Evolutionary conservation across 495 filamentous ascomycete genomes (phyloP).

Genomic region (Pyrenopolyporus hunteri): DNA sequence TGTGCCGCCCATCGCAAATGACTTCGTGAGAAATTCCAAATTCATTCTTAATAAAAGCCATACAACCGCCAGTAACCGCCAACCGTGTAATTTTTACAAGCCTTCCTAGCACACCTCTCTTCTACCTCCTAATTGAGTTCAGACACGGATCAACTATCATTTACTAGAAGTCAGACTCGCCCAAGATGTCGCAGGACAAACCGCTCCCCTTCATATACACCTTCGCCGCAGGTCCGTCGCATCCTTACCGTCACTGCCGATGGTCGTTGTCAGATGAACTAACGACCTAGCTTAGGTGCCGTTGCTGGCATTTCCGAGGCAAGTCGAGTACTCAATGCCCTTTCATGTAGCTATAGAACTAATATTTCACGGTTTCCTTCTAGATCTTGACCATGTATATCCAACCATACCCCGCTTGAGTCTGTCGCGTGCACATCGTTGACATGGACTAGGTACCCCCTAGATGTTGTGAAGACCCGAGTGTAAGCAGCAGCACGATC

Average conservation of each 20-base stretch:
- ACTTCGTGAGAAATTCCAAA: constrained; percentile 14
- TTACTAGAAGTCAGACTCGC: constrained; percentile 8
- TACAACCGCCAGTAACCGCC: constrained; percentile 34
- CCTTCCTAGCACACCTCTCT: background rate
- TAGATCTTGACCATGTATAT: constrained; percentile 22
- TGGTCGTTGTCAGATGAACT: constrained; percentile 14
- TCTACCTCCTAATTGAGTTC: constrained; percentile 8
- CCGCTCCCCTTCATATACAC: constrained; percentile 85
- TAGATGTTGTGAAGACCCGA: constrained; percentile 98
- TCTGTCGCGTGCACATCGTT: constrained; percentile 63
- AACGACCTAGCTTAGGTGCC: constrained; percentile 57
- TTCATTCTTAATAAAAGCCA: constrained; percentile 12
- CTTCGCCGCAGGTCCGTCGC: constrained; percentile 72
- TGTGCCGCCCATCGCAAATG: constrained; percentile 34
- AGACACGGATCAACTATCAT: background rate
- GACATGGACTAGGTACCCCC: constrained; percentile 76
- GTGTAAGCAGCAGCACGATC: constrained; percentile 65
- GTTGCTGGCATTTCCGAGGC: constrained; percentile 93
- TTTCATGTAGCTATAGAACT: constrained; percentile 24
- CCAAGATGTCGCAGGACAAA: constrained; percentile 69
- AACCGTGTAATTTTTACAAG: constrained; percentile 23
- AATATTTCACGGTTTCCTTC: background rate
- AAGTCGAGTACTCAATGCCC: constrained; percentile 43
- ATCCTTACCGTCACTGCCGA: background rate
- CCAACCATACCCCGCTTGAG: constrained; percentile 30